phyloP scores from a whole-genome alignment of 2,329 filamentous ascomycete genomes.

The Monilinia aucupariae region DNA sequence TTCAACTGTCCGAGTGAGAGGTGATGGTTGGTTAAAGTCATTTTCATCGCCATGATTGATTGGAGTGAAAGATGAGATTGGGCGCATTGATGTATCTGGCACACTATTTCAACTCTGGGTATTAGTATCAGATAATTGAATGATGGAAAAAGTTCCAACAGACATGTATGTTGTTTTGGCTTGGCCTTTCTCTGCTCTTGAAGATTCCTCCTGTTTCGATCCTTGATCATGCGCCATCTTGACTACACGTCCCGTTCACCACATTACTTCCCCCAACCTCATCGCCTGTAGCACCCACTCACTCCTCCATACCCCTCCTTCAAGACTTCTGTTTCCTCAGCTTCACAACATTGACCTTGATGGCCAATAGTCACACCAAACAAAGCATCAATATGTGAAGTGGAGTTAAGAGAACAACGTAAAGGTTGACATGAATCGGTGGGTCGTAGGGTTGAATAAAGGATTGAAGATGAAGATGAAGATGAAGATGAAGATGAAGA shows the following conservation, averaged over 20 bases:
- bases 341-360: not conserved
- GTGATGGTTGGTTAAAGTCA: not conserved
- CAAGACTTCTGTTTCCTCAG: not conserved
- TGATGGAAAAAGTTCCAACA: not conserved
- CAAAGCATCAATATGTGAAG: no score
- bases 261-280: not conserved
- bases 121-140: not conserved
- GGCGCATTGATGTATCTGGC: not conserved
- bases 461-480: not conserved
- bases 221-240: slow-evolving; percentile 1
- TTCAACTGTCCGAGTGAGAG: slow-evolving; percentile 18
- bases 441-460: not conserved
- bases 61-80: slow-evolving; percentile 24
- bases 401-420: no score
- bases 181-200: not conserved
- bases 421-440: no score
- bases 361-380: no score
- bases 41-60: slow-evolving; percentile 19
- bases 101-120: not conserved
- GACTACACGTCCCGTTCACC: not conserved
- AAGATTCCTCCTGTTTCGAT: not conserved
- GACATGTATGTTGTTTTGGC: not conserved
- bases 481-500: no score
- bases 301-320: not conserved
- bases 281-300: not conserved